Conservation (phyloP, 129 eudicot species). For the Artemisia argyi region DNA sequence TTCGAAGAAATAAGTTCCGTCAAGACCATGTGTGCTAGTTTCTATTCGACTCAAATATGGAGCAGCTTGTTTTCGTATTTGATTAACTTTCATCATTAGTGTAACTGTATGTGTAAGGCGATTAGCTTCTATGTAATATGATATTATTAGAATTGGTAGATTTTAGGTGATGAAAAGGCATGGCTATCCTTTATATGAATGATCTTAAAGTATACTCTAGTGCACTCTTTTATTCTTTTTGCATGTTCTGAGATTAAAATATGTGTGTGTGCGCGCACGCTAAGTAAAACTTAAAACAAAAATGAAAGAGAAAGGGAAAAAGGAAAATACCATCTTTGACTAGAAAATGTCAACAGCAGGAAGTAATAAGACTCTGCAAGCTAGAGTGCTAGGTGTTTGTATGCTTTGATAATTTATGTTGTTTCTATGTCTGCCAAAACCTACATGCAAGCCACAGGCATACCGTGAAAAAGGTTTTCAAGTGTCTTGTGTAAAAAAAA, state of each 20-base stretch:
- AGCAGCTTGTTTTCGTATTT: slow-evolving; percentile 12
- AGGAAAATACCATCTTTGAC: too few relatives aligned
- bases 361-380: too few relatives aligned
- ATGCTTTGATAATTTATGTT: too few relatives aligned
- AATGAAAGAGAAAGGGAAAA: too few relatives aligned
- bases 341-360: too few relatives aligned
- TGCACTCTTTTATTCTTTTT: slow-evolving; percentile 8
- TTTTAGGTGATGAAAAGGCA: slow-evolving; percentile 32
- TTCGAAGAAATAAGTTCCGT: slow-evolving; percentile 43
- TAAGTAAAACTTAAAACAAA: too few relatives aligned
- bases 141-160: slow-evolving; percentile 21
- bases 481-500: too few relatives aligned
- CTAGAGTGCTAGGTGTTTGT: too few relatives aligned
- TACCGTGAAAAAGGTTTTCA: too few relatives aligned
- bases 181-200: slow-evolving; percentile 30
- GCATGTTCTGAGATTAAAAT: not conserved
- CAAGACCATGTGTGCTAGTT: slow-evolving; percentile 18
- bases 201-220: slow-evolving; percentile 21
- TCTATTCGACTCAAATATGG: not conserved
- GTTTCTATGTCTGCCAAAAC: too few relatives aligned
- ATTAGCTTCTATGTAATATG: slow-evolving; percentile 24
- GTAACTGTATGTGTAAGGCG: not conserved
- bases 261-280: too few relatives aligned
- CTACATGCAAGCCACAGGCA: too few relatives aligned
- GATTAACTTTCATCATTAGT: slow-evolving; percentile 13